phyloP scores from a whole-genome alignment of 2,329 filamentous ascomycete species.

The Nannizziopsis arthrosporioides region DNA sequence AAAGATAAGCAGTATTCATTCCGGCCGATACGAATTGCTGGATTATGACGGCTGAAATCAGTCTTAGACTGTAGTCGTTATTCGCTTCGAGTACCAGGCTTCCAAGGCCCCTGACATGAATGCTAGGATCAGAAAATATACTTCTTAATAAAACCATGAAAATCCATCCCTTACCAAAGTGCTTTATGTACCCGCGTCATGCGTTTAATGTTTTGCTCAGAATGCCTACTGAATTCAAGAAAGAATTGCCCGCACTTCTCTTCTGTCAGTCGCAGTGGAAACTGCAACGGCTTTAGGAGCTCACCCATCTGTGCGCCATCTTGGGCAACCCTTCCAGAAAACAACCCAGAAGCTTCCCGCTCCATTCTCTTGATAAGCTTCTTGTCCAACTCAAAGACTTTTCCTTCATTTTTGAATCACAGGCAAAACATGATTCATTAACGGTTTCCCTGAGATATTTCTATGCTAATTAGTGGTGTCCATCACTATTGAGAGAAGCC shows the following conservation, averaged over 20 bases:
- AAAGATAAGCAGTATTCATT: not conserved
- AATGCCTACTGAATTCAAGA: constrained; percentile 17
- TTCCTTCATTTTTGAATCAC: too few species aligned
- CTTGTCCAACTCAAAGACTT: too few species aligned
- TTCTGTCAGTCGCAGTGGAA: constrained; percentile 5
- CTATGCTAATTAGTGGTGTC: too few species aligned
- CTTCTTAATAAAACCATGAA: too few species aligned
- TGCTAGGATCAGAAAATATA: too few species aligned
- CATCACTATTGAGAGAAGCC: not conserved
- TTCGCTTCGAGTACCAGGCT: constrained; percentile 13
- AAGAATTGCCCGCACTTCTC: constrained; percentile 20
- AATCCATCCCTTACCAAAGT: too few species aligned
- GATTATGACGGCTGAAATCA: constrained; percentile 19
- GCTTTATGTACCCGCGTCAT: not conserved
- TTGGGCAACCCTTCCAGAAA: constrained; percentile 9
- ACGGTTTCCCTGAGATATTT: too few species aligned
- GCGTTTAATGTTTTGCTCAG: constrained; percentile 8
- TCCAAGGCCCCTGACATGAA: constrained; percentile 12
- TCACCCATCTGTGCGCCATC: constrained; percentile 17
- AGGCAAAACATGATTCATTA: too few species aligned
- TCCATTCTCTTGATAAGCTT: constrained; percentile 10
- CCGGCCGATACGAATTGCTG: constrained; percentile 11
- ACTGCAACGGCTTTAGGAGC: not conserved
- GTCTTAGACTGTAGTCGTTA: constrained; percentile 14
- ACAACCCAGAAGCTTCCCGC: constrained; percentile 8